Base-by-base conservation (phyloP, 164 flowering plant species). In the Warburgia ugandensis region DNA sequence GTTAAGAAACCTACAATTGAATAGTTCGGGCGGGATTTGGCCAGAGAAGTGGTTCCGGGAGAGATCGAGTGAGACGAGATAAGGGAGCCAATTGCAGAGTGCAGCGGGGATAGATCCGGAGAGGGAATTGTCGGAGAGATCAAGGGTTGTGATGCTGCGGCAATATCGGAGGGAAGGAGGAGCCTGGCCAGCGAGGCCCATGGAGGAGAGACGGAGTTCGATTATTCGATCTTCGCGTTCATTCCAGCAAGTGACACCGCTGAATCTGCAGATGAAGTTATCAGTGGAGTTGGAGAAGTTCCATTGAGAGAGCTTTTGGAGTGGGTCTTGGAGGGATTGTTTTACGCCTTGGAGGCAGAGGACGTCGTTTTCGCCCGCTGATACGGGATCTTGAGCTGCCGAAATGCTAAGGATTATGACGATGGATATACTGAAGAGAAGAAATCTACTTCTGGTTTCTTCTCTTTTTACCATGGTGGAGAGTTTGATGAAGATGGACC, bases 161-260 rank as follows among this genome's bases (percentile, higher is more conserved):
- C 73, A 69, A 50, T 29, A 58, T 47, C 58, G 66, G 19, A 69
- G 37, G 39, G 66, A 39, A 21, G 32, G 51, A 1, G 73, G 69
- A 21, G 65, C 30, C 19, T 39, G 4, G 12, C 66, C 66, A 6
- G 38, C 10, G 8, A 69, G 66, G 9, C 12, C 29, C 42, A 54
- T 21, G 2, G 51, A 2, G 13, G 54, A 39, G 22, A 69, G 69
- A 2, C 51, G 54, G 26, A 69, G 44, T 19, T 41, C 44, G 29
- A 69, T 35, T 14, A 69, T 29, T 4, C 69, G 63, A 44, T 69
- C 61, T 54, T 69, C 73, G 14, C 8, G 4, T 22, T 50, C 66
- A 50, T 69, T 64, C 73, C 73, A 69, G 58, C 73, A 69, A 5
- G 66, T 16, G 42, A 45, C 67, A 1, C 73, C 73, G 30, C 42